phyloP scores from a whole-genome alignment of 75 land plant genomes.

The Sequoiadendron giganteum region DNA sequence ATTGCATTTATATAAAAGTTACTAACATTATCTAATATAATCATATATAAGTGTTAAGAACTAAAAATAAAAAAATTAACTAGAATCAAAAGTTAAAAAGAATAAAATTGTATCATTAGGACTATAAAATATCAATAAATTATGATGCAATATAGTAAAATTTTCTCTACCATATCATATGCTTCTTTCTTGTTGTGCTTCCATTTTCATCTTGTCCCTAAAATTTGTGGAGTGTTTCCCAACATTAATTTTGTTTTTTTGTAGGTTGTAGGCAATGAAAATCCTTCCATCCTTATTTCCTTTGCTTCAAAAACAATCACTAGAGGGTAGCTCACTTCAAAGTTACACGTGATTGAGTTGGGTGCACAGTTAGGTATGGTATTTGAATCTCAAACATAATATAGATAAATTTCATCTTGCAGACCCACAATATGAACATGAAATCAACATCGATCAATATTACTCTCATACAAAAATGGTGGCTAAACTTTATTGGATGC shows the following conservation, averaged over 20 bases:
- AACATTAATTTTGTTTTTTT: conserved; percentile 7
- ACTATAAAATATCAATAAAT: too few species aligned
- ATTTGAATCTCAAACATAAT: neutral
- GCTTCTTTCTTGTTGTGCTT: neutral
- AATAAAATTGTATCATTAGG: neutral
- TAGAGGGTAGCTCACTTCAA: conserved; percentile 82
- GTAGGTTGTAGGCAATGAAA: conserved; percentile 89
- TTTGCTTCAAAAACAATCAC: conserved; percentile 78
- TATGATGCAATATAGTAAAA: too few species aligned
- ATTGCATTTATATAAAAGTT: too few species aligned
- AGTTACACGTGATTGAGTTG: conserved; percentile 21
- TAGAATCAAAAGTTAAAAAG: too few species aligned
- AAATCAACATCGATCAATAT: neutral
- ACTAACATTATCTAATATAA: too few species aligned
- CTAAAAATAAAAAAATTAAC: too few species aligned
- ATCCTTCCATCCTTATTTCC: conserved; percentile 70
- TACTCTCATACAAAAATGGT: neutral
- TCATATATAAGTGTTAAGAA: too few species aligned
- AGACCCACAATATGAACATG: neutral
- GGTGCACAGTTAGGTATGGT: too few species aligned
- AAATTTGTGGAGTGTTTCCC: neutral
- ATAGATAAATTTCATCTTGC: neutral
- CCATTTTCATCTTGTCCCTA: neutral
- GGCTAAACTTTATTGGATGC: neutral
- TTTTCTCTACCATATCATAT: neutral